A percentile compares a stretch with the other conserved stretches of the same genome.
Conservation (phyloP, 2,329 filamentous ascomycete genomes). For the Scolecobasidium constrictum region DNA sequence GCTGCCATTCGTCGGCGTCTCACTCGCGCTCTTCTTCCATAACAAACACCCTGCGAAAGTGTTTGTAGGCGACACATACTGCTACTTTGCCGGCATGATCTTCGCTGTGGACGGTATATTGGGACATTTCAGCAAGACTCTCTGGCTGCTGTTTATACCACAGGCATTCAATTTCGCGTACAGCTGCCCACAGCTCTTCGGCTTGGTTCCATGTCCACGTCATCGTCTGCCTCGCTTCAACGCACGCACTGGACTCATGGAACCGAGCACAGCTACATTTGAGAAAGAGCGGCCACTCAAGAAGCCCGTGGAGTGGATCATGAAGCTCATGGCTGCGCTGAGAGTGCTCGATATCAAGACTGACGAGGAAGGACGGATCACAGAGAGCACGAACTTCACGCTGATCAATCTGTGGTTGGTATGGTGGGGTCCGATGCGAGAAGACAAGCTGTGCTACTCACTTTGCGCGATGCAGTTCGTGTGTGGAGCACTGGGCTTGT, state of each 20-base stretch:
- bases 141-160: conserved; percentile 80
- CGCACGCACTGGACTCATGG: conserved; percentile 68
- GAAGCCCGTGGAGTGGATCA: conserved; percentile 46
- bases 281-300: conserved; percentile 53
- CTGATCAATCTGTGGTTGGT: conserved; percentile 94
- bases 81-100: conserved; percentile 98
- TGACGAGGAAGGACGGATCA: conserved; percentile 58
- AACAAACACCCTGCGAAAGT: conserved; percentile 95
- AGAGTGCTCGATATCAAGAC: conserved; percentile 56
- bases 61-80: conserved; percentile 97
- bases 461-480: conserved; percentile 67
- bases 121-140: conserved; percentile 95
- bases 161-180: conserved; percentile 97
- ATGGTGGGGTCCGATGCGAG: conserved; percentile 83
- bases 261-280: conserved; percentile 73
- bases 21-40: conserved; percentile 71
- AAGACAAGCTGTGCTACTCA: conserved; percentile 72
- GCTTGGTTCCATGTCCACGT: conserved; percentile 79
- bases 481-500: conserved; percentile 71
- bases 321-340: conserved; percentile 60
- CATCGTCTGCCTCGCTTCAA: conserved; percentile 89
- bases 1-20: conserved; percentile 88
- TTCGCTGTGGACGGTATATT: conserved; percentile 95
- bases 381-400: conserved; percentile 81
- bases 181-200: conserved; percentile 83